Evolutionary conservation across 768 basidiomycete species (phyloP).

Genomic region (Agaricus blazei): DNA sequence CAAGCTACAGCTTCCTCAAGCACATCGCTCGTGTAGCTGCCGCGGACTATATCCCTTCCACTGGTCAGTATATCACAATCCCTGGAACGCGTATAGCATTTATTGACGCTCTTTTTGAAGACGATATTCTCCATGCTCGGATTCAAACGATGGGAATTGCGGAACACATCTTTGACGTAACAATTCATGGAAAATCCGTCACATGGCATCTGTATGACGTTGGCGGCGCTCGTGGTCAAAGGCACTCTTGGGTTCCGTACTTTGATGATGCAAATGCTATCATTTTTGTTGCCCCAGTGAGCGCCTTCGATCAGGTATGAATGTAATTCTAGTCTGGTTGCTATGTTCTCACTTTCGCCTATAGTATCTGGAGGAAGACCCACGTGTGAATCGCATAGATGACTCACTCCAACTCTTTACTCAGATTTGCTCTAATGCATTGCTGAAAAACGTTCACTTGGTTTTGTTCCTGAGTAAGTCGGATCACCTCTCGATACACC

Average conservation of each 20-base stretch:
- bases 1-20: conserved; percentile 57
- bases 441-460: conserved; percentile 66
- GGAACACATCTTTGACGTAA: conserved; percentile 79
- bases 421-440: conserved; percentile 75
- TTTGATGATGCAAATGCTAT: conserved; percentile 77
- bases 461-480: conserved; percentile 55
- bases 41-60: conserved; percentile 67
- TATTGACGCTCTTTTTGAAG: conserved; percentile 33
- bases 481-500: background rate
- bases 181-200: conserved; percentile 71
- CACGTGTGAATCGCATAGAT: conserved; percentile 78
- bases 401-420: conserved; percentile 88
- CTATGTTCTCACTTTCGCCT: conserved; percentile 8
- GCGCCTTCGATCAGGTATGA: conserved; percentile 70
- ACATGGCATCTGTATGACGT: conserved; percentile 74
- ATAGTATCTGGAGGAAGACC: conserved; percentile 85
- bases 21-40: conserved; percentile 70
- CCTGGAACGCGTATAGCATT: conserved; percentile 18
- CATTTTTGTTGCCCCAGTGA: conserved; percentile 75
- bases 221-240: conserved; percentile 66
- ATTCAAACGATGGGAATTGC: conserved; percentile 89
- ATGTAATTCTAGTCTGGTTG: background rate
- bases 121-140: conserved; percentile 85
- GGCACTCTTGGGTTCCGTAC: conserved; percentile 76
- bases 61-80: conserved; percentile 37